Percentiles rank a stretch among this genome's conserved stretches.
Conservation (phyloP, 1,284 basidiomycete species). For the Bjerkandera adusta region DNA sequence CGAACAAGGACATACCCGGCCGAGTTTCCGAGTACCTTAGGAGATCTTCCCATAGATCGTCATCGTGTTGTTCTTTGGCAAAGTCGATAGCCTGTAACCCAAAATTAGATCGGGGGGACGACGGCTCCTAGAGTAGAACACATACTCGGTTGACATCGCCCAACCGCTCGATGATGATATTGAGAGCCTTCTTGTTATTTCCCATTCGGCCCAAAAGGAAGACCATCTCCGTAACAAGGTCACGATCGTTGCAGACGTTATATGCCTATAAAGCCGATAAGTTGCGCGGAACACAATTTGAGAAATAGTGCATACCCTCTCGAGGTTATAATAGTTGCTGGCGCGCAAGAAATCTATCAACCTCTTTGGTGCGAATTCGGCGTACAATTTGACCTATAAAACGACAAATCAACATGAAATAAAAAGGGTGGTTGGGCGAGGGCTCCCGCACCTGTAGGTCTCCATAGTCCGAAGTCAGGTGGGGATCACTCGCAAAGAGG, state of each 20-base stretch:
- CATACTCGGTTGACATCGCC: conserved; percentile 87
- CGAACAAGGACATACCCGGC: conserved; percentile 53
- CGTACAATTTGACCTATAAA: conserved; percentile 81
- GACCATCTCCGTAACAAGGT: conserved; percentile 95
- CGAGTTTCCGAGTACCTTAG: conserved; percentile 92
- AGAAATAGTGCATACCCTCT: conserved; percentile 53
- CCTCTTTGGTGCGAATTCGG: conserved; percentile 77
- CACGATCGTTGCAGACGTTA: conserved; percentile 78
- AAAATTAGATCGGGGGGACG: not conserved
- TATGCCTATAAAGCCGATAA: conserved; percentile 70
- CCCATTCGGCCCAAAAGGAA: conserved; percentile 97
- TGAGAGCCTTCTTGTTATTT: conserved; percentile 92
- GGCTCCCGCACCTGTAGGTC: conserved; percentile 70
- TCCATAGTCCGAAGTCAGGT: conserved; percentile 78
- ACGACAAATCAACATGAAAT: not conserved
- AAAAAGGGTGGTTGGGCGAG: not conserved
- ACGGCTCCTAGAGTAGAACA: too few species aligned
- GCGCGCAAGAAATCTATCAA: conserved; percentile 92
- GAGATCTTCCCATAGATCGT: conserved; percentile 98
- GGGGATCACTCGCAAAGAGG: conserved; percentile 84
- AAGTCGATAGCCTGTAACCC: conserved; percentile 87
- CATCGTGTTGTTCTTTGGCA: conserved; percentile 95
- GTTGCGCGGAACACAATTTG: not conserved
- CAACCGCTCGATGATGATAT: conserved; percentile 92
- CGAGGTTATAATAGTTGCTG: conserved; percentile 90